Evolutionary conservation across 2,329 filamentous ascomycete species (phyloP), one percentile per base, ranked within the genome.

Genomic region (Ophidiomyces ophidiicola): DNA sequence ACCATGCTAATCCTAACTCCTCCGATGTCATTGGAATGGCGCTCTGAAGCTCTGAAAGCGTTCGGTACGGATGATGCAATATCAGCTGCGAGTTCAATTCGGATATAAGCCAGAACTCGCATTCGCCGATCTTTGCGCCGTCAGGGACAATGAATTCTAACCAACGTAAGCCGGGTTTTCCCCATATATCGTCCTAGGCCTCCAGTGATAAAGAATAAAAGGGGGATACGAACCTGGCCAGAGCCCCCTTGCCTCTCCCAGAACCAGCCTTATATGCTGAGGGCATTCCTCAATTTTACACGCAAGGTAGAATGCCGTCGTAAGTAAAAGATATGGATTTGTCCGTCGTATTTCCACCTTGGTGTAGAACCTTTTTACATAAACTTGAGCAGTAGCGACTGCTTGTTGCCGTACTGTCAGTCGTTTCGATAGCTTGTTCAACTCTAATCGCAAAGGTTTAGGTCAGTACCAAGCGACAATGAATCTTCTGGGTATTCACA

Each of bases 261-360:
- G 79, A 43, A 98, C 80, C 47, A 93, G 74, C 20, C 90, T 76
- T 53, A 98, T 96, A 59, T 98, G 90, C 59, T 96, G 88, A 2
- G 90, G 90, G 36, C 80, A 87, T 60, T 98, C 90, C 60, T 98
- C 90, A 76, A 93, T 94, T 64, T 98, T 98, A 66, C 86, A 94
- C 14, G 90, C 87, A 24, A 98, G 69, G 59, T 98, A 98, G 44
- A 96, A 72, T 4, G 88, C 83, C 1, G 90, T 96, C n/a, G 86
- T 80, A 48, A 94, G 73, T 43, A 96, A 77, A 24, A 96, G 76
- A 56, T 93, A 94, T 3, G 88, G 86, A 52, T 96, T 98, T 33
- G 87, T 94, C 46, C 80, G 78, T 42, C 88, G 80, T 48, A 96
- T 86, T 54, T 94, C 86, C 51, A 94, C 82, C 51, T 82, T 84